These are phyloP conservation scores for Botryotinia convoluta DNA, from an alignment of 2,329 filamentous ascomycete species.

Conservation along the genomic window DNA sequence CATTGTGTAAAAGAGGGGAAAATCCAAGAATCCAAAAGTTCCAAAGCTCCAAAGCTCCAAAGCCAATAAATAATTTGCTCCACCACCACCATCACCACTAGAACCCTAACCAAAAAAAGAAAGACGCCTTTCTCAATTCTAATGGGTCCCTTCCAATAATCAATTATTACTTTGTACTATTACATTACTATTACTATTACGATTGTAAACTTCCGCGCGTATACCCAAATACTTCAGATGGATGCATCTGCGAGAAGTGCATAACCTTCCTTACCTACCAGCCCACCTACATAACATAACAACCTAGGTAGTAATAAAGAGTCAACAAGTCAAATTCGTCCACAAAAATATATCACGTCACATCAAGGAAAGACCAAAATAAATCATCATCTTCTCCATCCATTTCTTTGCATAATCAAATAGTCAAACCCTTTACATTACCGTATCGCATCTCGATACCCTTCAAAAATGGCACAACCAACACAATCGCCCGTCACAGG, in stretches of 20 bases:
- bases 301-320: not conserved
- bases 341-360: not conserved
- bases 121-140: not conserved
- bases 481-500: not conserved
- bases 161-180: not conserved
- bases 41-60: not conserved
- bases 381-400: not conserved
- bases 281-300: not conserved
- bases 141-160: not conserved
- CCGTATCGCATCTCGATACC: not conserved
- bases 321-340: not conserved
- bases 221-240: not conserved
- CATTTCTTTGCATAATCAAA: not conserved
- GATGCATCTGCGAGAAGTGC: not conserved
- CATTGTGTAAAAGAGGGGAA: not conserved
- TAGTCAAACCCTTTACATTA: not conserved
- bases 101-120: not conserved
- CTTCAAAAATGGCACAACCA: slow-evolving; percentile 15
- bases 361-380: not conserved
- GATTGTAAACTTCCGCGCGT: not conserved
- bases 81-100: not conserved
- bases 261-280: not conserved
- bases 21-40: not conserved
- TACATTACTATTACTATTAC: not conserved
- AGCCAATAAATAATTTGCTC: not conserved